phyloP scores from a whole-genome alignment of 805 yeast genomes.

The Ogataea henricii region DNA sequence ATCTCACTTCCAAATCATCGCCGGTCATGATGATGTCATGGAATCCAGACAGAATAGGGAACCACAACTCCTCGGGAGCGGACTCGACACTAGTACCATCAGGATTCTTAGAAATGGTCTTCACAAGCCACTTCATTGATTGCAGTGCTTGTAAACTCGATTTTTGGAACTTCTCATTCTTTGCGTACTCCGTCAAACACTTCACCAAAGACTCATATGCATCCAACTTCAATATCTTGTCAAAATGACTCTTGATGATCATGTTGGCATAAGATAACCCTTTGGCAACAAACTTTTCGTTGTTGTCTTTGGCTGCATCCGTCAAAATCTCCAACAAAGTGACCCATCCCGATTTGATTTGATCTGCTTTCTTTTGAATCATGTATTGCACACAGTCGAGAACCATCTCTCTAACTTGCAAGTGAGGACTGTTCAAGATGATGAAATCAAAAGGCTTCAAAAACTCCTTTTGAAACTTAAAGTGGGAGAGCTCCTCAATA shows the following conservation, averaged over 20 bases:
- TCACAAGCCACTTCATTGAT: slow-evolving; percentile 62
- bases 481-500: slow-evolving; percentile 91
- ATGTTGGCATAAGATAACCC: slow-evolving; percentile 64
- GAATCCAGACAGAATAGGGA: slow-evolving; percentile 82
- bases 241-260: slow-evolving; percentile 63
- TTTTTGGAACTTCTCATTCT: slow-evolving; percentile 81
- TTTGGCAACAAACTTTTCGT: slow-evolving; percentile 60
- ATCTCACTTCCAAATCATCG: slow-evolving; percentile 90
- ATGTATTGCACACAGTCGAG: slow-evolving; percentile 87
- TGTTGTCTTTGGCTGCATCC: slow-evolving; percentile 64
- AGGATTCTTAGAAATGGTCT: slow-evolving; percentile 52
- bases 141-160: slow-evolving; percentile 80
- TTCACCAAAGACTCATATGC: slow-evolving; percentile 65
- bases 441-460: slow-evolving; percentile 86
- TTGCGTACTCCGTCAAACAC: slow-evolving; percentile 79
- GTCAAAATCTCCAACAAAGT: slow-evolving; percentile 80
- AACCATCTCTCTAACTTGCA: slow-evolving; percentile 82
- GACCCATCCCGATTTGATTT: slow-evolving; percentile 92
- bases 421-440: slow-evolving; percentile 62
- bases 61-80: slow-evolving; percentile 66
- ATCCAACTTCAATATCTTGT: slow-evolving; percentile 67
- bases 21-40: slow-evolving; percentile 92
- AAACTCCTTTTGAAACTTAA: slow-evolving; percentile 93
- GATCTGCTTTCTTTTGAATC: slow-evolving; percentile 70
- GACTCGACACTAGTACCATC: slow-evolving; percentile 32